Conservation (phyloP, 352 stramenopile species). For the Phytophthora pinifolia region DNA sequence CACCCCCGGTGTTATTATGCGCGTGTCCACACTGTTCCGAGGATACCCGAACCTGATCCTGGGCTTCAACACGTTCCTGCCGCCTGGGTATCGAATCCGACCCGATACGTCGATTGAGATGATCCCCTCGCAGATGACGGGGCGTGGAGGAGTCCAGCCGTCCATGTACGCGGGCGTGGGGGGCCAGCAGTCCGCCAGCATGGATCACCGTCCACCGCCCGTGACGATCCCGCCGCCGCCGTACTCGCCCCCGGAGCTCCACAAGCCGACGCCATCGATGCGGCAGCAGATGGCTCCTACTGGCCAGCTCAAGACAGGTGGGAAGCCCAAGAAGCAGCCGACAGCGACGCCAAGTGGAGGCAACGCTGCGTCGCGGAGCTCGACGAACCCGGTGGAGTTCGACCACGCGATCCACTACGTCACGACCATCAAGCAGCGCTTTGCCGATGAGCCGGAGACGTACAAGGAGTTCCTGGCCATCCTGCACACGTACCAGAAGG, state of each 20-base stretch:
- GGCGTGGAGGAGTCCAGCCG: constrained; percentile 33
- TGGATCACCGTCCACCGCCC: constrained; percentile 60
- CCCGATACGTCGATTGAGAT: constrained; percentile 83
- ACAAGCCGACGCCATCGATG: constrained; percentile 46
- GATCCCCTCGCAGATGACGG: constrained; percentile 66
- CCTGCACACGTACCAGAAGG: constrained; percentile 99
- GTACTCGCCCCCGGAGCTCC: constrained; percentile 60
- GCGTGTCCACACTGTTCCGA: constrained; percentile 98
- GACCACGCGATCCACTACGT: constrained; percentile 99
- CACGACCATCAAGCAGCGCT: constrained; percentile 98
- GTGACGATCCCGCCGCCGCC: constrained; percentile 69
- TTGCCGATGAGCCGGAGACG: constrained; percentile 96
- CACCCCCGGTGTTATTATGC: constrained; percentile 97
- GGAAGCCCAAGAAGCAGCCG: constrained; percentile 65
- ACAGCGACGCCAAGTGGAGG: constrained; percentile 18
- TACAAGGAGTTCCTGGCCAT: constrained; percentile 99
- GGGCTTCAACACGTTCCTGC: constrained; percentile 99
- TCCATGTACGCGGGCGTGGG: constrained; percentile 42
- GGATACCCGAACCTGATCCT: constrained; percentile 98
- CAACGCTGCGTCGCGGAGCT: constrained; percentile 36
- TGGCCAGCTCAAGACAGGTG: constrained; percentile 32
- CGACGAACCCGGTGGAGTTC: constrained; percentile 96
- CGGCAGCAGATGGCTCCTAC: constrained; percentile 46
- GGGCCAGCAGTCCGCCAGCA: constrained; percentile 30
- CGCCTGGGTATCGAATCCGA: constrained; percentile 91